Conservation (phyloP, 1,284 basidiomycete genomes). For the Caloboletus inedulis region DNA sequence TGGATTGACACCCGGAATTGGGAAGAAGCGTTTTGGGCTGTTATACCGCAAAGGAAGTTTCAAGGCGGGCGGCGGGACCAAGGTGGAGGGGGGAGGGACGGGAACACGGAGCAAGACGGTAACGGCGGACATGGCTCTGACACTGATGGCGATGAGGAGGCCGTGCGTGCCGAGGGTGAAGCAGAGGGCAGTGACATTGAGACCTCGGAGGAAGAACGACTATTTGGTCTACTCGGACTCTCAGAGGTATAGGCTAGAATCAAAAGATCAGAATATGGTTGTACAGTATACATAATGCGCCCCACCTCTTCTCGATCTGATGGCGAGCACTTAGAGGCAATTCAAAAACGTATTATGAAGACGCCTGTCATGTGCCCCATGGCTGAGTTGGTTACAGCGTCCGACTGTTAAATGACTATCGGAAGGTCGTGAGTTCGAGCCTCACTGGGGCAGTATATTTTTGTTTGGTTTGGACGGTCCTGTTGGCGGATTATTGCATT, state of each 20-base stretch:
- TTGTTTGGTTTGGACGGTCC: neutral
- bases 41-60: slow-evolving; percentile 91
- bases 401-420: slow-evolving; percentile 66
- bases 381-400: slow-evolving; percentile 82
- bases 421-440: slow-evolving; percentile 76
- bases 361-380: slow-evolving; percentile 49
- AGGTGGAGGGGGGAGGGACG: neutral
- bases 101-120: neutral
- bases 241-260: too few relatives aligned
- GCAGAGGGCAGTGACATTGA: neutral
- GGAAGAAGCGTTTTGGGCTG: slow-evolving; percentile 78
- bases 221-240: too few relatives aligned
- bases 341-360: neutral
- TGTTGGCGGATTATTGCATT: too few relatives aligned
- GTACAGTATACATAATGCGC: neutral
- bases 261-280: neutral
- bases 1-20: slow-evolving; percentile 85
- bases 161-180: neutral
- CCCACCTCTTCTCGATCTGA: too few relatives aligned
- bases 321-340: neutral
- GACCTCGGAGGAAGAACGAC: neutral
- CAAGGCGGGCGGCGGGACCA: slow-evolving; percentile 15
- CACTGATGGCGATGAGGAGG: neutral
- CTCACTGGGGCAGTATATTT: slow-evolving; percentile 59
- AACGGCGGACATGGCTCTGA: neutral